Conservation (phyloP, 257 asterid genomes). For the Nyctanthes arbortristis region DNA sequence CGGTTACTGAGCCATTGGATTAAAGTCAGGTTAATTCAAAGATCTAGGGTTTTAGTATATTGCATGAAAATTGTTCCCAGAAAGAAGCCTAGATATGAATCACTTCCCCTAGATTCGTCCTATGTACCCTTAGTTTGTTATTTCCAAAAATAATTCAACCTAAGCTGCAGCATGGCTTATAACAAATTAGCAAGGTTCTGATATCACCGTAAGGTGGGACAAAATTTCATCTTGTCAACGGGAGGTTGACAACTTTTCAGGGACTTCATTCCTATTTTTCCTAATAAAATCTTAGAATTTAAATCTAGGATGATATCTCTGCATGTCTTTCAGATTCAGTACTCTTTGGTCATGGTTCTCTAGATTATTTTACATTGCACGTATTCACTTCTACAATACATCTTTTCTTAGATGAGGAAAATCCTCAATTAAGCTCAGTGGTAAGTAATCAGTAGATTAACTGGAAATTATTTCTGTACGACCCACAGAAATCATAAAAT, state of each 20-base stretch:
- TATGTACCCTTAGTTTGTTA: not conserved
- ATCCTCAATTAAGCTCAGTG: not conserved
- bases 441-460: not conserved
- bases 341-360: too few relatives aligned
- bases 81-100: not conserved
- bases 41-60: not conserved
- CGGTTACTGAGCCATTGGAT: not conserved
- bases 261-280: not conserved
- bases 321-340: too few relatives aligned
- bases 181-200: not conserved
- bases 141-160: not conserved
- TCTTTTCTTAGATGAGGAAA: not conserved
- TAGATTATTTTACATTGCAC: too few relatives aligned
- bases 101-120: not conserved
- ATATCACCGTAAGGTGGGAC: not conserved
- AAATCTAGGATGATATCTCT: not conserved
- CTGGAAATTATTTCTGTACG: not conserved
- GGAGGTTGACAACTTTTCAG: not conserved
- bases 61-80: not conserved
- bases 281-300: not conserved
- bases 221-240: not conserved
- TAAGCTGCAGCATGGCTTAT: not conserved
- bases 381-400: not conserved
- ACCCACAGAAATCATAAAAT: too few relatives aligned
- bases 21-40: not conserved